phyloP scores from a whole-genome alignment of 2,329 filamentous ascomycete species.

The Clarireedia homoeocarpa region DNA sequence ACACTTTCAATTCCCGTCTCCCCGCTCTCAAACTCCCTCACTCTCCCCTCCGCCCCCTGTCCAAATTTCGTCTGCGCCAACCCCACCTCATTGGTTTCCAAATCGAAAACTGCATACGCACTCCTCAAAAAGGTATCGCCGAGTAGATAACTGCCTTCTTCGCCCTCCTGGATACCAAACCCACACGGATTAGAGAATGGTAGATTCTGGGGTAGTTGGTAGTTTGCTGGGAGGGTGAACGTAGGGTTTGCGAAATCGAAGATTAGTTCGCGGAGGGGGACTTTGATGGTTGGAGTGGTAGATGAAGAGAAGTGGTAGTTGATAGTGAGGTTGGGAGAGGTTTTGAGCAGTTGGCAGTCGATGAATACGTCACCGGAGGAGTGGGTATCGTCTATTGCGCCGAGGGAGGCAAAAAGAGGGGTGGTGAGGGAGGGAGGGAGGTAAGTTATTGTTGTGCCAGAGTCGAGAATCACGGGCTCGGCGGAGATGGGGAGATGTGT shows the following conservation, averaged over 20 bases:
- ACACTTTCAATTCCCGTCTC: constrained; percentile 16
- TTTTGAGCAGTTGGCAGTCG: constrained; percentile 35
- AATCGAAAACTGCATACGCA: constrained; percentile 47
- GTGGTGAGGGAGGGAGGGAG: constrained; percentile 47
- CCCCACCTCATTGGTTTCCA: constrained; percentile 40
- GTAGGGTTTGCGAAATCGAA: constrained; percentile 16
- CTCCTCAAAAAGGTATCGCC: constrained; percentile 46
- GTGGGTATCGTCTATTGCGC: constrained; percentile 31
- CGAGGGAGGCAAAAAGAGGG: constrained; percentile 31
- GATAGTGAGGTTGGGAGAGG: constrained; percentile 31
- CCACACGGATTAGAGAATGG: constrained; percentile 35
- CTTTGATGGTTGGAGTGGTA: constrained; percentile 33
- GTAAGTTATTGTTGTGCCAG: constrained; percentile 58
- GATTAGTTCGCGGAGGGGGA: constrained; percentile 40
- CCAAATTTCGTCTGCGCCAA: constrained; percentile 41
- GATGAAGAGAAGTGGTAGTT: constrained; percentile 40
- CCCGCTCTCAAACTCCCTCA: constrained; percentile 18
- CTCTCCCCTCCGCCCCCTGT: constrained; percentile 1
- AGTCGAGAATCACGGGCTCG: constrained; percentile 48
- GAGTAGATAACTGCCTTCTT: constrained; percentile 25
- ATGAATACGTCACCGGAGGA: constrained; percentile 13
- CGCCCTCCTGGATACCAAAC: constrained; percentile 40
- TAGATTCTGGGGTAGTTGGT: constrained; percentile 5
- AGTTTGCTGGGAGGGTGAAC: constrained; percentile 1
- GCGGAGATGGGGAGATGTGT: constrained; percentile 27